Base-by-base conservation (phyloP, 192 early-diverging fungal species). In the Coemansia umbellata region DNA sequence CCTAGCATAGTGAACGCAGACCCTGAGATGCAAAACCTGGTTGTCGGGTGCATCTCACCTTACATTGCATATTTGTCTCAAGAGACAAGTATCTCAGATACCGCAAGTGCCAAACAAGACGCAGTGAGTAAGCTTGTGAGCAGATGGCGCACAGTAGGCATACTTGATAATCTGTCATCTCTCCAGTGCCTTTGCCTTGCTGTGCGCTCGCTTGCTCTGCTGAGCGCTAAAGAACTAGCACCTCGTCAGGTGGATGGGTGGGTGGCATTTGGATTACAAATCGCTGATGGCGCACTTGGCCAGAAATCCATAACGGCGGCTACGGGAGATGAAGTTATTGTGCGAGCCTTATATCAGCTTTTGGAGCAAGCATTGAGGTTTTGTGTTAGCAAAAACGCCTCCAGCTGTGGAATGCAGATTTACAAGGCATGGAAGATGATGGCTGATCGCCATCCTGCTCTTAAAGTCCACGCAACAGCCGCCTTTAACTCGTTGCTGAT, bases 41-140 rank as follows among this genome's bases (percentile, higher is more conserved):
- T 63, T 8, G 50, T 55, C 10, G 18, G 10, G 6, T 53, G 50
- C 15, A 5, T 70, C 8, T 24, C 51, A 9, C 67, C 67, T 3
- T 58, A 70, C 37, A 11, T 70, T n/a, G 26, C 47, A 2, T 9
- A 51, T 24, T 50, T 63, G 22, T 54, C 55, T 5, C 60, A 41
- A 2, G 19, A 22, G 23, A 41, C 39, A 3, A 17, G 18, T 11
- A 21, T 22, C 23, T 18, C 39, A 7, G 13, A 4, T 7, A 21
- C 18, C 23, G 8, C 39, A 21, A 21, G 39, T 9, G 10, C 24
- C 43, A 45, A 28, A n/a, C 14, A 22, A 14, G 43, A 45, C 14
- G 13, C 14, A 14, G 43, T 45, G 14, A 26, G 23, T 45, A 26
- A 26, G 4, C 28, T 45, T 28, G 43, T 45, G 23, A 26, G 28